Conservation (phyloP, 2,329 filamentous ascomycete genomes). For the Thelonectria rubi region DNA sequence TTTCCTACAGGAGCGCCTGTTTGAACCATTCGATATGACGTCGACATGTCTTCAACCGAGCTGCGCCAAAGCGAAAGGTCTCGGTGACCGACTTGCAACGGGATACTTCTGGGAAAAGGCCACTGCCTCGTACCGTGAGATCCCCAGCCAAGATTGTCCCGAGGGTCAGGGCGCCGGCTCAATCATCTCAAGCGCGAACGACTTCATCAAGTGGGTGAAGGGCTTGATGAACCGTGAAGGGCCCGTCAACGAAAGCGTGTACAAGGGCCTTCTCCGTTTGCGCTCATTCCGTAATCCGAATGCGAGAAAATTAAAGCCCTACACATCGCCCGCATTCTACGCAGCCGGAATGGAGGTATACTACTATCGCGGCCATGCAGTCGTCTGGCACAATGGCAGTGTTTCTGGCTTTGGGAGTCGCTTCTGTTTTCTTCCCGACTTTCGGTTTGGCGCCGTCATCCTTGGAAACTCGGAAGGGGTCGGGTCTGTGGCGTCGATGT, state of each 20-base stretch:
- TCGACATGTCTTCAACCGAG: conserved; percentile 39
- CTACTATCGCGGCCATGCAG: conserved; percentile 33
- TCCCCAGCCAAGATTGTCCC: conserved; percentile 26
- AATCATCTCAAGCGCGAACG: conserved; percentile 41
- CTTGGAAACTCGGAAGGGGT: conserved; percentile 38
- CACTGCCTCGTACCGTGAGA: background rate
- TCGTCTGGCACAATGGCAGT: conserved; percentile 40
- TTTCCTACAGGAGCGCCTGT: conserved; percentile 37
- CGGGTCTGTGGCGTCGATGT: conserved; percentile 23
- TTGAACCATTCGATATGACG: conserved; percentile 40
- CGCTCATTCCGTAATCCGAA: conserved; percentile 33
- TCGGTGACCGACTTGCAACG: conserved; percentile 29
- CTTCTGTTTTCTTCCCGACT: conserved; percentile 41
- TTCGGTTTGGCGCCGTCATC: conserved; percentile 40
- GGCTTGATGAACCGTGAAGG: conserved; percentile 39
- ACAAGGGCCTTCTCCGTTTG: conserved; percentile 32
- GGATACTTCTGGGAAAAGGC: conserved; percentile 26
- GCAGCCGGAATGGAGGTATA: conserved; percentile 38
- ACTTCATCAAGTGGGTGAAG: conserved; percentile 44
- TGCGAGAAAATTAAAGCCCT: conserved; percentile 14
- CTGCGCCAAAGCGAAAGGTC: conserved; percentile 29
- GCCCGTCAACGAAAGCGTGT: conserved; percentile 38
- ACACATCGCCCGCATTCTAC: conserved; percentile 28
- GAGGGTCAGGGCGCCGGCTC: conserved; percentile 46
- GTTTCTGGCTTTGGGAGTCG: conserved; percentile 39